Evolutionary conservation across 352 stramenopile species (phyloP).

Genomic region (Aphanomyces invadans): DNA sequence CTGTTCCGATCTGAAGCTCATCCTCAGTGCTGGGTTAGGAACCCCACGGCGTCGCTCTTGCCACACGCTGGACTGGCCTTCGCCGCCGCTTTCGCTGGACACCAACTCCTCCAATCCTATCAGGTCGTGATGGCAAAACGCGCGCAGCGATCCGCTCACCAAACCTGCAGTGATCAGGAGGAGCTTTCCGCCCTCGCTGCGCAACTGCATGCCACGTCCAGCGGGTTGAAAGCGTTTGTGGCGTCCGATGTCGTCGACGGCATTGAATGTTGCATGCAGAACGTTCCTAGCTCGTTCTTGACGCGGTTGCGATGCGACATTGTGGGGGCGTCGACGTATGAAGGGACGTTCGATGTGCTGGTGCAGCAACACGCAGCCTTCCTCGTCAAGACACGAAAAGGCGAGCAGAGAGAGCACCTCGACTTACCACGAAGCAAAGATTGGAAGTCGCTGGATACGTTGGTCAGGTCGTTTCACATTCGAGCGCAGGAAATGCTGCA

Average conservation of each 20-base stretch:
- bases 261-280: constrained; percentile 28
- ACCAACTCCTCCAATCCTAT: not conserved
- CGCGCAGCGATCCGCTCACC: no score
- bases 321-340: constrained; percentile 46
- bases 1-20: no score
- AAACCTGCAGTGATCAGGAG: no score
- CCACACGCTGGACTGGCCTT: constrained; percentile 42
- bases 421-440: not conserved
- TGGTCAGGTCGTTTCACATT: not conserved
- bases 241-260: constrained; percentile 36
- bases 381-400: constrained; percentile 35
- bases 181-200: no score
- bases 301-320: constrained; percentile 36
- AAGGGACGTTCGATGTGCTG: constrained; percentile 67
- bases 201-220: constrained; percentile 45
- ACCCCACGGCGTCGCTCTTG: constrained; percentile 45
- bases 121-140: no score
- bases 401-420: not conserved
- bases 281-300: constrained; percentile 25
- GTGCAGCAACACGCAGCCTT: constrained; percentile 56
- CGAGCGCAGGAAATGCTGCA: not conserved
- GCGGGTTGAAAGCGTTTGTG: constrained; percentile 47
- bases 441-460: not conserved
- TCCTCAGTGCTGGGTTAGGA: no score
- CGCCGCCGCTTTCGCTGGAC: constrained; percentile 33